phyloP scores from a whole-genome alignment of 2,329 filamentous ascomycete species.

The Trichoderma simmonsii region DNA sequence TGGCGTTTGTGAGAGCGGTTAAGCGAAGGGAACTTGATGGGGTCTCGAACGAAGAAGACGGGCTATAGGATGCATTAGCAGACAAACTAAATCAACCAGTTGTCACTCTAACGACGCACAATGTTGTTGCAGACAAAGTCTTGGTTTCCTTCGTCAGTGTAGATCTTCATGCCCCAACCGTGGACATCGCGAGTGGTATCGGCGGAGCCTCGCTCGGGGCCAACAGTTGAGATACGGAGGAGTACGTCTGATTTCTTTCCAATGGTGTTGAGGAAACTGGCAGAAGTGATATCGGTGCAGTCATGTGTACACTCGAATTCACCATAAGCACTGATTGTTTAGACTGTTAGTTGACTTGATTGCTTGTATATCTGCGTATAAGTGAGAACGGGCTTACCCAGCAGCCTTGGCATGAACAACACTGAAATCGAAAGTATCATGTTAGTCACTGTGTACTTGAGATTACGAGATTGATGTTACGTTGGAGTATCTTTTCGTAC shows the following conservation, averaged over 20 bases:
- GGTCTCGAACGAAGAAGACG: constrained; percentile 47
- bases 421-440: background rate
- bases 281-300: constrained; percentile 48
- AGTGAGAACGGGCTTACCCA: constrained; percentile 24
- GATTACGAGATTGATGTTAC: background rate
- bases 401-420: constrained; percentile 33
- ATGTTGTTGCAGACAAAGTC: constrained; percentile 64
- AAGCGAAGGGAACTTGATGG: constrained; percentile 46
- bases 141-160: constrained; percentile 66
- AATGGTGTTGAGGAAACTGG: constrained; percentile 49
- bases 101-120: constrained; percentile 38
- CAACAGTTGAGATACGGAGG: constrained; percentile 68
- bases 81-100: background rate
- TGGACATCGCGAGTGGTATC: constrained; percentile 67
- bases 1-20: constrained; percentile 46
- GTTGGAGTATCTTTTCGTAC: background rate
- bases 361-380: background rate
- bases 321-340: constrained; percentile 41
- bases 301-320: constrained; percentile 53
- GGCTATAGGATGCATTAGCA: constrained; percentile 36
- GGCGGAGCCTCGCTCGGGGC: constrained; percentile 60
- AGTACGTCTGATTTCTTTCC: constrained; percentile 57
- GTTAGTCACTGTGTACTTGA: background rate
- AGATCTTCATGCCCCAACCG: constrained; percentile 56
- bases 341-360: background rate